Percentiles rank a stretch among this genome's conserved stretches.
Conservation (phyloP, 768 basidiomycete species). For the Termitomyces sp. region DNA sequence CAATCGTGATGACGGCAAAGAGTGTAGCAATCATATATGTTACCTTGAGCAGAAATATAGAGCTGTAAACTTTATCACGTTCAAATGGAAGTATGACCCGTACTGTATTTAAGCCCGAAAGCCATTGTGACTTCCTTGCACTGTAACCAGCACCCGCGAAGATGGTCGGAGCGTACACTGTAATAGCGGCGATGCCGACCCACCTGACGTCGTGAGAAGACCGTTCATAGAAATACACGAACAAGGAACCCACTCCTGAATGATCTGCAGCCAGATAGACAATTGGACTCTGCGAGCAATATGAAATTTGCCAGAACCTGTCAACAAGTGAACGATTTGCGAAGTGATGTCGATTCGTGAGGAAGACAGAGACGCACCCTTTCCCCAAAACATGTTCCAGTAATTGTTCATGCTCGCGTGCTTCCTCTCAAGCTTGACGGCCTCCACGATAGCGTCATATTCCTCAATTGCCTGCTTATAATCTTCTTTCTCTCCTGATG, state of each 20-base stretch:
- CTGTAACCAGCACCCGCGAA: slow-evolving; percentile 41
- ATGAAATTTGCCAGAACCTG: slow-evolving; percentile 34
- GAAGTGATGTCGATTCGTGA: background rate
- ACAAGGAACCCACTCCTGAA: slow-evolving; percentile 32
- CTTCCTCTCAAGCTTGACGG: slow-evolving; percentile 35
- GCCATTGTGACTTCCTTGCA: slow-evolving; percentile 39
- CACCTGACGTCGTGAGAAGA: slow-evolving; percentile 21
- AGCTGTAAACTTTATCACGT: background rate
- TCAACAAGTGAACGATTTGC: background rate
- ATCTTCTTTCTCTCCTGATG: slow-evolving; percentile 13
- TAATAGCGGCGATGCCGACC: slow-evolving; percentile 44
- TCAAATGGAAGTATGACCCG: background rate
- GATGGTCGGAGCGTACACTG: slow-evolving; percentile 42
- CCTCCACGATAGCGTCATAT: slow-evolving; percentile 35
- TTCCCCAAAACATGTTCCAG: slow-evolving; percentile 43
- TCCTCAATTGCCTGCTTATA: slow-evolving; percentile 24
- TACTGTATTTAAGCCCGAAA: slow-evolving; percentile 42
- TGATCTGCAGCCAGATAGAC: slow-evolving; percentile 41
- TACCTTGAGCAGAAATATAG: slow-evolving; percentile 20
- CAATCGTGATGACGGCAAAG: slow-evolving; percentile 38
- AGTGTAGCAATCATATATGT: slow-evolving; percentile 40
- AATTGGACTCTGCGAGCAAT: slow-evolving; percentile 39
- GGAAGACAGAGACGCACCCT: slow-evolving; percentile 17
- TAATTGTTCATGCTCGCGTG: slow-evolving; percentile 37
- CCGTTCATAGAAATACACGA: background rate